Evolutionary conservation across 768 basidiomycete genomes (phyloP), one percentile per base, ranked within the genome.

Genomic region (Mycena filopes): DNA sequence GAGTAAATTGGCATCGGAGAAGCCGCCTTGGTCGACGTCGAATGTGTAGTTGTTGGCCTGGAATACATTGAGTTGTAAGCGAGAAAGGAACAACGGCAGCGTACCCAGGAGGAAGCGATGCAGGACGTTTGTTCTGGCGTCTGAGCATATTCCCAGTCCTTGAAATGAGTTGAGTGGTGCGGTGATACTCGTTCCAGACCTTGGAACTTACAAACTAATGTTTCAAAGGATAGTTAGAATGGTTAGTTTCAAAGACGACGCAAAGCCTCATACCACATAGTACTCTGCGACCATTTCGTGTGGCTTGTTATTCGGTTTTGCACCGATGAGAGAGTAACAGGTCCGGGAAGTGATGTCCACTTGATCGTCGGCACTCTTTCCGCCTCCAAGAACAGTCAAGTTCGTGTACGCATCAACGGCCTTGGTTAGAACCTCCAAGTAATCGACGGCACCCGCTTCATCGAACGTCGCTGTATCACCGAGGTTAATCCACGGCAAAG

Each of bases 31-130:
- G 70, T 81, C 80, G 0, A 78, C 71, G 45, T 83, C 77, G 69
- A 80, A 83, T 33, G 90, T 90, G 68, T 84, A 87, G 71, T 91
- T 91, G 70, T 89, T 87, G 53, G 83, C 85, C 88, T 89, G 28
- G 5, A 10, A 20, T 10, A 46, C 28, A 20, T 23, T 36, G 16
- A 38, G 31, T 4, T 9, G 0, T 20, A 21, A 26, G 62, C 13
- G 18, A 16, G n/a, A 41, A 46, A 12, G 40, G 29, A 29, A 29
- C 55, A 28, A 13, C 26, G 5, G 2, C 46, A 78, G 53, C 43
- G 36, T 74, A 88, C 89, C 88, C 87, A 87, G 23, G 88, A 81
- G 6, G 87, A 83, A n/a, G 87, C 87, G 23, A 90, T 77, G 79
- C 84, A 85, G 0, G 89, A 90, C 0, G 84, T 86, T 71, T 89